A percentile compares a stretch with the other conserved stretches of the same genome.
These are phyloP conservation scores for Lasiodiplodia citricola DNA, from an alignment of 2,329 filamentous ascomycete genomes.

Conservation along the genomic window DNA sequence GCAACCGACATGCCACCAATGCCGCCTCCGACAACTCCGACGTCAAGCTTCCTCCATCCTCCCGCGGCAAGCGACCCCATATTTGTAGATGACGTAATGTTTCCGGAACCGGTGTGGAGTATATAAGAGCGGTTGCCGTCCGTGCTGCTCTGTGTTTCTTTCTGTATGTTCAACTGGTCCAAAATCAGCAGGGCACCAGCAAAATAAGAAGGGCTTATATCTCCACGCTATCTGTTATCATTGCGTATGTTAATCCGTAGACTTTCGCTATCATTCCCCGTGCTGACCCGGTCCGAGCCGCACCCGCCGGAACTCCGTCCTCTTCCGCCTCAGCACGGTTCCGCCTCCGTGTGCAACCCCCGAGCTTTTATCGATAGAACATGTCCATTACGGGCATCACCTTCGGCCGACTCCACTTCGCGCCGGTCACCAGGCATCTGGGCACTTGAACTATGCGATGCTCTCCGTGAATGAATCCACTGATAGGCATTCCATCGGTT, in stretches of 20 bases:
- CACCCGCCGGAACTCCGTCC: slow-evolving; percentile 8
- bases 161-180: not conserved
- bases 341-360: not conserved
- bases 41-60: slow-evolving; percentile 34
- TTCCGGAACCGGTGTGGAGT: not conserved
- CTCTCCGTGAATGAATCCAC: not conserved
- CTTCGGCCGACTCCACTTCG: not conserved
- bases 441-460: not conserved
- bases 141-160: not conserved
- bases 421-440: not conserved
- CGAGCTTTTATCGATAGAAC: not conserved
- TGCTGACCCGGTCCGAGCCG: slow-evolving; percentile 14
- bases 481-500: not conserved
- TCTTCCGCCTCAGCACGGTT: not conserved
- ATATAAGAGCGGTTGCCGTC: not conserved
- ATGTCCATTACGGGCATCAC: not conserved
- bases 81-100: slow-evolving; percentile 9
- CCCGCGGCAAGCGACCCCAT: slow-evolving; percentile 19
- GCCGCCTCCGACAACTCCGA: slow-evolving; percentile 58
- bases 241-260: not conserved
- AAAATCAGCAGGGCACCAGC: not conserved
- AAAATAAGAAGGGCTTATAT: not conserved
- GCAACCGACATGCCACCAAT: slow-evolving; percentile 60
- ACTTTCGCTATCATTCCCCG: not conserved
- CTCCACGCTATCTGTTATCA: not conserved